Percentiles rank a stretch among this genome's conserved stretches.
phyloP scores from a whole-genome alignment of 2,329 filamentous ascomycete species.

The Plenodomus lindquistii region DNA sequence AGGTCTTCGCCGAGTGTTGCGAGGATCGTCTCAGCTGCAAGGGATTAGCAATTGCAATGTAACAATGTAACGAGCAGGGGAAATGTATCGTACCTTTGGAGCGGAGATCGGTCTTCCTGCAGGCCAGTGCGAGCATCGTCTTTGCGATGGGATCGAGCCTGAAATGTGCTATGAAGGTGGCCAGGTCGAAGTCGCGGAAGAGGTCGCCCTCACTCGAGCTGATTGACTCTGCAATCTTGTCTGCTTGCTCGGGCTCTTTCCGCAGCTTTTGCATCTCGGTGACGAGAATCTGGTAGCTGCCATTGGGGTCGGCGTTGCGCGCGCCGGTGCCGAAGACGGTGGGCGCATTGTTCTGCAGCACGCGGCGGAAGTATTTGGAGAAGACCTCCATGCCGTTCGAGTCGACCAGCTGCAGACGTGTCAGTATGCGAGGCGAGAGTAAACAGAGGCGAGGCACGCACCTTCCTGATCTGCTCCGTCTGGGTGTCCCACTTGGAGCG shows the following conservation, averaged over 20 bases:
- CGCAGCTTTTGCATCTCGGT: conserved; percentile 86
- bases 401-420: conserved; percentile 74
- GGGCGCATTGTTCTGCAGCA: conserved; percentile 86
- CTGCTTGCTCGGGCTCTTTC: conserved; percentile 77
- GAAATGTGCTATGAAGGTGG: conserved; percentile 94
- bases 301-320: conserved; percentile 72
- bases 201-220: conserved; percentile 89
- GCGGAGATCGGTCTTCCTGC: conserved; percentile 81
- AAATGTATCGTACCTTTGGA: conserved; percentile 73
- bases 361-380: conserved; percentile 89
- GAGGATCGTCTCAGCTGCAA: conserved; percentile 82
- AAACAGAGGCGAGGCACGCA: conserved; percentile 49
- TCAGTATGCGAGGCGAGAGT: conserved; percentile 19
- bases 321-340: conserved; percentile 85
- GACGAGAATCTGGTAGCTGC: conserved; percentile 80
- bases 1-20: conserved; percentile 79
- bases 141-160: conserved; percentile 87
- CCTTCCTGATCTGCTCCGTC: conserved; percentile 89
- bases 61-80: background rate
- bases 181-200: conserved; percentile 95
- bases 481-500: conserved; percentile 90
- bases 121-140: conserved; percentile 83
- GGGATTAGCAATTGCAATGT: background rate
- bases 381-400: conserved; percentile 99
- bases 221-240: conserved; percentile 90